These are phyloP conservation scores for Fomitiporia mediterranea DNA, from an alignment of 1,284 basidiomycete genomes.

Conservation along the genomic window DNA sequence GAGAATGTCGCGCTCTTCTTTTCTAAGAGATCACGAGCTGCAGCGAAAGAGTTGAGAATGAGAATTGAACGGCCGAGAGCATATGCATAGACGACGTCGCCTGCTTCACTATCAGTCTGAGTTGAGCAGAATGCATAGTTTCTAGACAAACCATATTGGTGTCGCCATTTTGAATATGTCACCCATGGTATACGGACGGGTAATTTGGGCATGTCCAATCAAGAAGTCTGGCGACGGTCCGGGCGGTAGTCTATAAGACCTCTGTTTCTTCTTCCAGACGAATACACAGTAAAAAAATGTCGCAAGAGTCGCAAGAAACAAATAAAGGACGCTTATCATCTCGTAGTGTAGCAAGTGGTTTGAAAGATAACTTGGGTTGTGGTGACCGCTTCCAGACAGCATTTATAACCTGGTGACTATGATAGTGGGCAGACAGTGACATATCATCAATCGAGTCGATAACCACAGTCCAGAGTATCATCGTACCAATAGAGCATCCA, in stretches of 20 bases:
- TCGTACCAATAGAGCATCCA: too few species aligned
- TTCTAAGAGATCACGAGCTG: constrained; percentile 36
- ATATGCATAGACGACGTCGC: constrained; percentile 30
- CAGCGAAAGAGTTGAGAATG: constrained; percentile 33
- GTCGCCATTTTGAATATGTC: constrained; percentile 31
- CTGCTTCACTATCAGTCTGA: not conserved
- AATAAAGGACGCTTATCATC: too few species aligned
- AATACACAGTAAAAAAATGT: too few species aligned
- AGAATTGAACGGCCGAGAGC: constrained; percentile 32
- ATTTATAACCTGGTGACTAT: too few species aligned
- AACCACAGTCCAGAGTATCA: too few species aligned
- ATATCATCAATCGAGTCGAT: too few species aligned
- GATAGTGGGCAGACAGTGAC: too few species aligned
- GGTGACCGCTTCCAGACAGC: too few species aligned
- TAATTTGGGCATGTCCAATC: constrained; percentile 30
- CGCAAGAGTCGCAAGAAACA: too few species aligned
- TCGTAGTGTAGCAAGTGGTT: too few species aligned
- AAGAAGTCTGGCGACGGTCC: constrained; percentile 30
- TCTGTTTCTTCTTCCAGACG: too few species aligned
- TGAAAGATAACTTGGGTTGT: too few species aligned
- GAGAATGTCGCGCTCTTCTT: constrained; percentile 37
- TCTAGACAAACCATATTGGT: constrained; percentile 27
- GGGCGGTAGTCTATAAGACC: constrained; percentile 26
- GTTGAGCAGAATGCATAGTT: not conserved
- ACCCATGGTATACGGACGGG: constrained; percentile 29